These are phyloP conservation scores for Didymella pomorum DNA, from an alignment of 2,329 filamentous ascomycete genomes.

Conservation along the genomic window DNA sequence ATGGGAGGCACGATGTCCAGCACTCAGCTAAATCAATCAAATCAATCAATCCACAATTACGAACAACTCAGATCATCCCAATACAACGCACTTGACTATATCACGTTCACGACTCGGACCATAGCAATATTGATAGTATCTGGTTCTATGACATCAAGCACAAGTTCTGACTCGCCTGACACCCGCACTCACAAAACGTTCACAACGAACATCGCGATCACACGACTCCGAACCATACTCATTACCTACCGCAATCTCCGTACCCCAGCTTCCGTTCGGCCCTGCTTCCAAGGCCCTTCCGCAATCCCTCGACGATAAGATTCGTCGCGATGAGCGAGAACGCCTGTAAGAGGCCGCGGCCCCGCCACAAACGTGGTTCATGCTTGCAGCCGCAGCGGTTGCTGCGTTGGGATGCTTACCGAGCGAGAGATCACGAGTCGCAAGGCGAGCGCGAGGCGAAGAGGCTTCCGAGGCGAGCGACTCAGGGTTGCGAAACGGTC, in stretches of 20 bases:
- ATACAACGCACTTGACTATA: background rate
- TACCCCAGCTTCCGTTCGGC: conserved; percentile 19
- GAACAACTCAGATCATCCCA: background rate
- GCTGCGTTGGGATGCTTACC: conserved; percentile 2
- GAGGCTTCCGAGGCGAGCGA: conserved; percentile 3
- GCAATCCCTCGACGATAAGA: conserved; percentile 9
- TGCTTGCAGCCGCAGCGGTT: conserved; percentile 4
- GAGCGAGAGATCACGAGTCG: too few species aligned
- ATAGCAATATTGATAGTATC: background rate
- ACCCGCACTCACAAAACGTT: background rate
- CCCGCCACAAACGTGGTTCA: conserved; percentile 12
- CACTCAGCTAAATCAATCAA: background rate
- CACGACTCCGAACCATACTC: conserved; percentile 11
- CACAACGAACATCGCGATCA: conserved; percentile 11
- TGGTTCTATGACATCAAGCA: conserved; percentile 16
- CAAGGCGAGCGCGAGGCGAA: background rate
- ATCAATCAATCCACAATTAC: background rate
- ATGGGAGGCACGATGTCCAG: conserved; percentile 12
- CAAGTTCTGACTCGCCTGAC: conserved; percentile 9
- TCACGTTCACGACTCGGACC: background rate
- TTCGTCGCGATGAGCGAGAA: background rate
- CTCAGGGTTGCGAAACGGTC: background rate
- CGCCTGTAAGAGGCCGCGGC: conserved; percentile 4
- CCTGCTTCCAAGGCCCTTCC: conserved; percentile 17
- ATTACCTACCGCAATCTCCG: conserved; percentile 17